Conservation (phyloP, 139 green algal species). For the Penium margaritaceum region DNA sequence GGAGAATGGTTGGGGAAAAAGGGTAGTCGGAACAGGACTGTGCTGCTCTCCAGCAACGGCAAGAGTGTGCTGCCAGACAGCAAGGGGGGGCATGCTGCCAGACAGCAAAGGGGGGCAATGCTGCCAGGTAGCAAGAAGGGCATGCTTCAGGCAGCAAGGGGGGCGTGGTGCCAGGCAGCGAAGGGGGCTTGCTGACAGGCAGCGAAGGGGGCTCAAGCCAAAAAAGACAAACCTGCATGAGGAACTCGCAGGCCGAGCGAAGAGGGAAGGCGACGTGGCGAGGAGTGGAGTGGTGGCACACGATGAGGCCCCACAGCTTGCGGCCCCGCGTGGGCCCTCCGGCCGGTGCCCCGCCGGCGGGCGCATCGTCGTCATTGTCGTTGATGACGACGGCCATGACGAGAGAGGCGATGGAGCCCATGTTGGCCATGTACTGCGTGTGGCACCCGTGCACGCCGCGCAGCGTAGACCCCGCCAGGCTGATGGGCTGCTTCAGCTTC, state of each 20-base stretch:
- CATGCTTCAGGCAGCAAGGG: no score
- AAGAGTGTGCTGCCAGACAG: no score
- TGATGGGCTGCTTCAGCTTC: conserved; percentile 37
- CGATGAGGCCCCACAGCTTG: conserved; percentile 47
- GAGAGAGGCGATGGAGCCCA: conserved; percentile 46
- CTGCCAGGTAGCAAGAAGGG: no score
- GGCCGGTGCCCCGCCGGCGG: conserved; percentile 1
- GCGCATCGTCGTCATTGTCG: conserved; percentile 36
- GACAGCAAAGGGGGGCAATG: no score
- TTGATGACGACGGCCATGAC: conserved; percentile 50
- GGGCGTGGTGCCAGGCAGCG: no score
- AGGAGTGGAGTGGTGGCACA: conserved; percentile 44
- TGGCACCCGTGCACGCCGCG: conserved; percentile 45
- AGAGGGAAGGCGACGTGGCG: conserved; percentile 44
- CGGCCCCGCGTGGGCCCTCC: conserved; percentile 5
- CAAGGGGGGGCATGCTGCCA: no score
- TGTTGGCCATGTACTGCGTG: conserved; percentile 50
- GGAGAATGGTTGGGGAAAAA: no score
- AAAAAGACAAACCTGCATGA: conserved; percentile 40
- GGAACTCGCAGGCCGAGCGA: conserved; percentile 45
- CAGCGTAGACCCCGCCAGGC: conserved; percentile 28
- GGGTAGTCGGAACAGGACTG: no score
- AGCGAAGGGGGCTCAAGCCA: no score
- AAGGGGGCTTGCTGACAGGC: no score
- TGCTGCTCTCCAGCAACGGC: no score